A percentile compares a stretch with the other conserved stretches of the same genome.
phyloP scores from a whole-genome alignment of 345 rosid species.

The Diplotaxis tenuifolia region DNA sequence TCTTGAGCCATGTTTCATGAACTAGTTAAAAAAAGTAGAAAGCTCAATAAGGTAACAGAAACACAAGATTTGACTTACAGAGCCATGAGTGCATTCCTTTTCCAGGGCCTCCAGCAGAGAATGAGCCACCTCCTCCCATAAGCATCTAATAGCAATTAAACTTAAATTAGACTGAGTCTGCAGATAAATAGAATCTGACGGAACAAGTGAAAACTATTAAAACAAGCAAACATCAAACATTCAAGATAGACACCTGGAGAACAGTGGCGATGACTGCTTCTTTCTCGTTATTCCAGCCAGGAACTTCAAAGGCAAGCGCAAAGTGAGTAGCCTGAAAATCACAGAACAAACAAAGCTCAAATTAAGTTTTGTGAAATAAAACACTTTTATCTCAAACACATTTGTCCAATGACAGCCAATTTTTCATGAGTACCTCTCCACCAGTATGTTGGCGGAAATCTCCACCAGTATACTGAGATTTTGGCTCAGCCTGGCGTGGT shows the following conservation, averaged over 20 bases:
- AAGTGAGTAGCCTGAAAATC: conserved; percentile 53
- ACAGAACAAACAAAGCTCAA: not conserved
- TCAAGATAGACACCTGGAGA: conserved; percentile 55
- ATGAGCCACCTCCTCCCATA: conserved; percentile 97
- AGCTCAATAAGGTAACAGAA: not conserved
- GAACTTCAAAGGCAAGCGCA: conserved; percentile 73
- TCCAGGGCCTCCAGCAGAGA: conserved; percentile 97
- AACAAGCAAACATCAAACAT: not conserved
- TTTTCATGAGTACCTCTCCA: conserved; percentile 43
- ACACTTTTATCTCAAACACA: conserved; percentile 3
- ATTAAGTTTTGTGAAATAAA: not conserved
- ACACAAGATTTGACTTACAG: conserved; percentile 52
- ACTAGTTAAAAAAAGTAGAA: not conserved
- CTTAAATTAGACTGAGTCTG: not conserved
- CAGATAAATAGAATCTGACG: not conserved
- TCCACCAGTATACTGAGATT: conserved; percentile 68
- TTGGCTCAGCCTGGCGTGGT: conserved; percentile 37
- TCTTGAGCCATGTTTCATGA: not conserved
- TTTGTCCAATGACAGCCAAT: conserved; percentile 14
- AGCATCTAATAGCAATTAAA: conserved; percentile 57
- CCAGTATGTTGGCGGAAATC: conserved; percentile 68
- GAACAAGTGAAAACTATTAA: not conserved
- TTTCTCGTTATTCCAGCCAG: conserved; percentile 74
- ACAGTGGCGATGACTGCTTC: conserved; percentile 61
- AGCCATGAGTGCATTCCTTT: conserved; percentile 93